A percentile compares a stretch with the other conserved stretches of the same genome.
Evolutionary conservation across 164 flowering plant species (phyloP).

Genomic region (Tetrastigma voinierianum): DNA sequence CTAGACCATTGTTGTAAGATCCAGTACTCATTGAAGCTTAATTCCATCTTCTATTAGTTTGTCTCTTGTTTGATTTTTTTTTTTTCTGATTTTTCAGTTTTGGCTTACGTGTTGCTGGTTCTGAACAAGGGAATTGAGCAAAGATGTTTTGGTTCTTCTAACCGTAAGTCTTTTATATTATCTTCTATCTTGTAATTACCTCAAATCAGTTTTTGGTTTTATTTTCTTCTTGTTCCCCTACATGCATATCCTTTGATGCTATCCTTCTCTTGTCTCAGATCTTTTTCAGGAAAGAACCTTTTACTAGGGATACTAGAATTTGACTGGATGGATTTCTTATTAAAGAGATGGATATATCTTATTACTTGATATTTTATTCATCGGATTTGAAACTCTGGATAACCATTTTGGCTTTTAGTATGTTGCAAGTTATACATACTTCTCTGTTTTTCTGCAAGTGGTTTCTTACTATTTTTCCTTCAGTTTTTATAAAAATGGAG

Average conservation of each 20-base stretch:
- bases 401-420: no score
- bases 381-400: no score
- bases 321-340: background rate
- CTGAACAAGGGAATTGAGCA: background rate
- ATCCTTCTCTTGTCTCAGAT: background rate
- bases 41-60: background rate
- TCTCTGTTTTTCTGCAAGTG: no score
- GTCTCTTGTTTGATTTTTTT: background rate
- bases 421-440: no score
- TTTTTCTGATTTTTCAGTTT: constrained; percentile 8
- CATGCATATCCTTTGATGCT: background rate
- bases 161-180: constrained; percentile 32
- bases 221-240: constrained; percentile 1
- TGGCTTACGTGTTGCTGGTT: background rate
- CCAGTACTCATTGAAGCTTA: background rate
- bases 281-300: background rate
- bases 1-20: no score
- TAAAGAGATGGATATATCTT: no score
- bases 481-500: no score
- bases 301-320: background rate
- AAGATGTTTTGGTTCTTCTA: constrained; percentile 53
- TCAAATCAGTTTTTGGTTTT: background rate
- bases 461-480: no score
- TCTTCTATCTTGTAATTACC: background rate
- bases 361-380: no score